Conservation (phyloP, 1,284 basidiomycete species). For the Rhodotorula sp. region DNA sequence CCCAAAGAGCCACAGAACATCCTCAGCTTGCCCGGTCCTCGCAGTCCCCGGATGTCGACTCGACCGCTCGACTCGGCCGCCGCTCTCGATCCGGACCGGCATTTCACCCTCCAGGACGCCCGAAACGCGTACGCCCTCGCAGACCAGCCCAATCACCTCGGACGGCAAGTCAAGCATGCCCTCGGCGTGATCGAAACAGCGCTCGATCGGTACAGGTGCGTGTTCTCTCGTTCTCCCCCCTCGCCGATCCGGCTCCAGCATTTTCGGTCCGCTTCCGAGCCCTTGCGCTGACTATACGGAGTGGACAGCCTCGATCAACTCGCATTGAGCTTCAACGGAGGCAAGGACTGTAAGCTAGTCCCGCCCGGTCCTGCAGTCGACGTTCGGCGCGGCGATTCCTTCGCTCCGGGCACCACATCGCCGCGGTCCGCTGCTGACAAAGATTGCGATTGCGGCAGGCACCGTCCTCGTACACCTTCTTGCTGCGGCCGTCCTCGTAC, state of each 20-base stretch:
- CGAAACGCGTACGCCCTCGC: constrained; percentile 34
- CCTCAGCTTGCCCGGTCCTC: too few species aligned
- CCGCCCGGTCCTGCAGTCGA: too few species aligned
- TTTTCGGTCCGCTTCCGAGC: too few species aligned
- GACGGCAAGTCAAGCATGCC: constrained; percentile 68
- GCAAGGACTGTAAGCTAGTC: constrained; percentile 81
- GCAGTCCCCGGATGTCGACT: neutral
- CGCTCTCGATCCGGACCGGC: constrained; percentile 7
- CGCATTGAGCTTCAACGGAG: constrained; percentile 88
- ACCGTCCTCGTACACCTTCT: constrained; percentile 92
- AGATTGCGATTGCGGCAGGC: constrained; percentile 56
- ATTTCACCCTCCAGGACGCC: constrained; percentile 34
- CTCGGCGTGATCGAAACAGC: constrained; percentile 72
- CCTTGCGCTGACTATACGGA: neutral
- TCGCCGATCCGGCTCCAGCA: neutral
- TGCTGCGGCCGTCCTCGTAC: constrained; percentile 61
- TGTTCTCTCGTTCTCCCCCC: too few species aligned
- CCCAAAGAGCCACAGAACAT: too few species aligned
- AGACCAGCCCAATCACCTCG: constrained; percentile 49
- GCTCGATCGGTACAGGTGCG: constrained; percentile 70
- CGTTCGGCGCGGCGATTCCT: neutral
- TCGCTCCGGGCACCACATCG: neutral
- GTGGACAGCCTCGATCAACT: constrained; percentile 22
- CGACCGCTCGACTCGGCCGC: neutral
- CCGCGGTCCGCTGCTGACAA: neutral